These are phyloP conservation scores for Nepenthes mirabilis DNA, from an alignment of 148 eudicot species.

Conservation along the genomic window DNA sequence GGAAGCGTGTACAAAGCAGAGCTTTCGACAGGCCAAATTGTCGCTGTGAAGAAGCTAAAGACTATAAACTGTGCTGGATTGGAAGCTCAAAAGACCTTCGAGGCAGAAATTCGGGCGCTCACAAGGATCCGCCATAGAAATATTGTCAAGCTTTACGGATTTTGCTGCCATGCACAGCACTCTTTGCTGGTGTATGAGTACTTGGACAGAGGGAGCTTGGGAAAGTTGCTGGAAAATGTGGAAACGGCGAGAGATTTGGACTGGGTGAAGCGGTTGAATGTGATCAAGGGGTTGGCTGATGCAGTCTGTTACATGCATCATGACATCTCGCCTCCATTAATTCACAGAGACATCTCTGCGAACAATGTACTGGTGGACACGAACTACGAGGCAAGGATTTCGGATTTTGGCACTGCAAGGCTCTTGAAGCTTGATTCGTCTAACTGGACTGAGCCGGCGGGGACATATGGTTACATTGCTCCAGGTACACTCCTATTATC, in stretches of 20 bases:
- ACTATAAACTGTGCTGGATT: neutral
- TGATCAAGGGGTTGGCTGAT: conserved; percentile 16
- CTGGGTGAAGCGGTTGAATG: conserved; percentile 15
- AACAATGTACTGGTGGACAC: conserved; percentile 16
- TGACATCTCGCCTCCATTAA: conserved; percentile 11
- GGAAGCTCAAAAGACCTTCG: conserved; percentile 10
- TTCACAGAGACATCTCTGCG: conserved; percentile 21
- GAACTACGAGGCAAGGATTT: conserved; percentile 9
- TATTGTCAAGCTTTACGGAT: conserved; percentile 20
- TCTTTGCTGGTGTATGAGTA: conserved; percentile 17
- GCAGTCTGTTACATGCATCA: conserved; percentile 23
- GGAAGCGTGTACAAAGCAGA: conserved; percentile 27
- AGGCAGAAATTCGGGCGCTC: conserved; percentile 14
- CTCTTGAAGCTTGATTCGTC: conserved; percentile 13
- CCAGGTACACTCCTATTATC: conserved; percentile 13
- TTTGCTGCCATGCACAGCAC: conserved; percentile 4
- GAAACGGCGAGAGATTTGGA: conserved; percentile 13
- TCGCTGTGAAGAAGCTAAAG: conserved; percentile 42
- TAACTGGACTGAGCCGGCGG: conserved; percentile 13
- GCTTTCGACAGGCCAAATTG: conserved; percentile 23
- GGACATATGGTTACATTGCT: conserved; percentile 26
- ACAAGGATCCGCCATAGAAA: conserved; percentile 19
- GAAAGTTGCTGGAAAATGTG: neutral
- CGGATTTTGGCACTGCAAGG: conserved; percentile 23
- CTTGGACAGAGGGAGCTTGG: conserved; percentile 16